Conservation (phyloP, 192 early-diverging fungal genomes). For the Backusella westeae region DNA sequence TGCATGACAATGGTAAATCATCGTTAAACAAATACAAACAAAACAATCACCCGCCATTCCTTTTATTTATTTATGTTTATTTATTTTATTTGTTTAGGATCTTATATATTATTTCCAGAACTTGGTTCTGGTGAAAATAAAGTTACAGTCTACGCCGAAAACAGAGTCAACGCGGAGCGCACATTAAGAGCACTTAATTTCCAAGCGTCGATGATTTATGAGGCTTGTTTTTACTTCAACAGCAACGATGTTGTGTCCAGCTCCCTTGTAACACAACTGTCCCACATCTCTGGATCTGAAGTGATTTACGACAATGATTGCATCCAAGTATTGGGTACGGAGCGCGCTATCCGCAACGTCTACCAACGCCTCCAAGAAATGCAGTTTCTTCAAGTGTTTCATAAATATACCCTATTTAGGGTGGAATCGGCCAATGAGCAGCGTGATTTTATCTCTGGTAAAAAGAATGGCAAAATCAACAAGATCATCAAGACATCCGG, state of each 20-base stretch:
- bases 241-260: neutral
- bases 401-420: constrained; percentile 63
- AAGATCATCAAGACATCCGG: constrained; percentile 74
- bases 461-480: constrained; percentile 89
- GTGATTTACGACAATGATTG: constrained; percentile 52
- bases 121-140: constrained; percentile 52
- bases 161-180: constrained; percentile 69
- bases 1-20: constrained; percentile 70
- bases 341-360: constrained; percentile 57
- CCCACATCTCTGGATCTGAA: constrained; percentile 58
- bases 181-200: constrained; percentile 68
- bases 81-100: constrained; percentile 22
- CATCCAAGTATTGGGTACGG: constrained; percentile 69
- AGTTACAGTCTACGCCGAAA: constrained; percentile 64
- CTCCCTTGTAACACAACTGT: constrained; percentile 46
- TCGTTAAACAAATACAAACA: neutral
- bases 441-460: constrained; percentile 84
- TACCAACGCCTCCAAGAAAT: constrained; percentile 56
- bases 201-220: constrained; percentile 35
- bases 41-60: neutral
- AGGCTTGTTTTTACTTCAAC: constrained; percentile 13
- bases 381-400: constrained; percentile 44
- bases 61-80: neutral
- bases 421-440: constrained; percentile 77
- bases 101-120: constrained; percentile 57